Conservation (phyloP, 306 rosid genomes). For the Sechiopsis laciniata region DNA sequence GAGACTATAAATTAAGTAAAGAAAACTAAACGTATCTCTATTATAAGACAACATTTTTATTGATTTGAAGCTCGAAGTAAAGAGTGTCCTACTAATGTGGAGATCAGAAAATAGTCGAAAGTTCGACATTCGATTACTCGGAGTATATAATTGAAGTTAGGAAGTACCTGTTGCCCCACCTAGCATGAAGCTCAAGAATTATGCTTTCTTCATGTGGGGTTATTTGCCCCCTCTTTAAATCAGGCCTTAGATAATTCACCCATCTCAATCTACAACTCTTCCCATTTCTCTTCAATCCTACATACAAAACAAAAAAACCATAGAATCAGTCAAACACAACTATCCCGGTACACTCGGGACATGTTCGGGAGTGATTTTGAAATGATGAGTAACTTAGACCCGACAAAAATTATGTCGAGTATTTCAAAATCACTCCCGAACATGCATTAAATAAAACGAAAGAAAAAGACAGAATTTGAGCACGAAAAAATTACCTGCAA, state of each 20-base stretch:
- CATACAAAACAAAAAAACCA: slow-evolving; percentile 8
- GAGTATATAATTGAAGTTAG: background rate
- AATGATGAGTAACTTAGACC: too few species aligned
- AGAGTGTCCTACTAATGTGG: background rate
- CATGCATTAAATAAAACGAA: background rate
- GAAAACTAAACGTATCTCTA: too few species aligned
- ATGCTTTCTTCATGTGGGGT: slow-evolving; percentile 90
- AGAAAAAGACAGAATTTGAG: too few species aligned
- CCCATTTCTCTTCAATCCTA: slow-evolving; percentile 89
- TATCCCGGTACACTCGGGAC: background rate
- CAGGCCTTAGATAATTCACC: slow-evolving; percentile 92
- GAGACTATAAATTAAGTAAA: too few species aligned
- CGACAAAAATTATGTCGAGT: too few species aligned
- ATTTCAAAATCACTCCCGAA: background rate
- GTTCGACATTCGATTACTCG: background rate
- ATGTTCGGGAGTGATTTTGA: background rate
- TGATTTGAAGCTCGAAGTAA: background rate
- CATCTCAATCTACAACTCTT: slow-evolving; percentile 95
- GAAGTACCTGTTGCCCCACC: slow-evolving; percentile 88
- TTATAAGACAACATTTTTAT: too few species aligned
- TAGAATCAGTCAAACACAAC: background rate
- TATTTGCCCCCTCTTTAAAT: slow-evolving; percentile 83
- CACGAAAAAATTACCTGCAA: slow-evolving; percentile 47
- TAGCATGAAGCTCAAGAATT: slow-evolving; percentile 74
- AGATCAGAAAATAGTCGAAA: too few species aligned